Conservation (phyloP, 768 basidiomycete species). For the Leccinum ochraceum region DNA sequence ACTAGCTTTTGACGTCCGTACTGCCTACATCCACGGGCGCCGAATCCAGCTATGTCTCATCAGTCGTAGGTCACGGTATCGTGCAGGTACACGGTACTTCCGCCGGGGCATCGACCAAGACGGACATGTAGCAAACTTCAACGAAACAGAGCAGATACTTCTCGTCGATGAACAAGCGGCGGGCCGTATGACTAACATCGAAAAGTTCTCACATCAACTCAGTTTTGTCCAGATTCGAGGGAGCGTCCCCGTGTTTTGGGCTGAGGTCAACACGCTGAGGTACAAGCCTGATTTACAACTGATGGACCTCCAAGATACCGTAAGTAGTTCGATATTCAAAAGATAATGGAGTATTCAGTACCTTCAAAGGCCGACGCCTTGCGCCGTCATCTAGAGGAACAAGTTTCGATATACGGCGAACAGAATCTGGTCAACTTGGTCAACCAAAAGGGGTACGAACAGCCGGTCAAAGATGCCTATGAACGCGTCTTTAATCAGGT, state of each 20-base stretch:
- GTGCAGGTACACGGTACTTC: slow-evolving; percentile 97
- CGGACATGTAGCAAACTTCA: slow-evolving; percentile 95
- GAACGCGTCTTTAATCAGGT: slow-evolving; percentile 76
- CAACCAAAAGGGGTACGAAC: slow-evolving; percentile 91
- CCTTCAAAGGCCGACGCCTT: slow-evolving; percentile 62
- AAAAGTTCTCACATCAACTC: slow-evolving; percentile 59
- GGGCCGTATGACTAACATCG: slow-evolving; percentile 40
- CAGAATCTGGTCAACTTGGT: slow-evolving; percentile 87
- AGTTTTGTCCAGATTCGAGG: slow-evolving; percentile 95
- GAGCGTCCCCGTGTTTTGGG: slow-evolving; percentile 94
- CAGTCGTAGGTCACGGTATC: slow-evolving; percentile 89
- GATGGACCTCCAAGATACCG: slow-evolving; percentile 90
- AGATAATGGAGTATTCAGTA: slow-evolving; percentile 5
- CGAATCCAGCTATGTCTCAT: slow-evolving; percentile 85
- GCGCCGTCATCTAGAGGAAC: slow-evolving; percentile 71
- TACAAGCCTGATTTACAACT: slow-evolving; percentile 97
- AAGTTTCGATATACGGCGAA: slow-evolving; percentile 72
- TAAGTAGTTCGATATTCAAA: slow-evolving; percentile 38
- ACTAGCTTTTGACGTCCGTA: slow-evolving; percentile 84
- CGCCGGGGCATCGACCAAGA: slow-evolving; percentile 87
- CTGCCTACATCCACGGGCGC: slow-evolving; percentile 71
- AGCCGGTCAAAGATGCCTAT: slow-evolving; percentile 93
- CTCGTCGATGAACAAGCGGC: slow-evolving; percentile 64
- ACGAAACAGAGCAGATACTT: slow-evolving; percentile 95
- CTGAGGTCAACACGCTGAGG: slow-evolving; percentile 90